Percentiles rank a stretch among this genome's conserved stretches.
These are phyloP conservation scores for Mortierella sp. DNA, from an alignment of 371 early-diverging fungal genomes.

Conservation along the genomic window DNA sequence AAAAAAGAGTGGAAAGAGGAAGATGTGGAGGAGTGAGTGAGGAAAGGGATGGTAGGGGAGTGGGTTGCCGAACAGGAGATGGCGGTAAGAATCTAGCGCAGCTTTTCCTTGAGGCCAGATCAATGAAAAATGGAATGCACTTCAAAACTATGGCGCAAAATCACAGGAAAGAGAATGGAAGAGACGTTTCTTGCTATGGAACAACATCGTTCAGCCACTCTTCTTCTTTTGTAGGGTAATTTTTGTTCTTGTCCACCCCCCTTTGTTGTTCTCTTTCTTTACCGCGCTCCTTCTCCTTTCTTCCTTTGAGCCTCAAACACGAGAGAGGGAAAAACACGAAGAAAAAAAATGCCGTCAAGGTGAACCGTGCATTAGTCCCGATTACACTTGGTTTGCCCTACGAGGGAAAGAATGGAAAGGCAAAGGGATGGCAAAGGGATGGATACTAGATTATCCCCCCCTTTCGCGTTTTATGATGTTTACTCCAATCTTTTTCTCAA, in stretches of 20 bases:
- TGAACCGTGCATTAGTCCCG: neutral
- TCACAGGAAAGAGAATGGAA: neutral
- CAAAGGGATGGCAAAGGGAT: neutral
- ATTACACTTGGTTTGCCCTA: neutral
- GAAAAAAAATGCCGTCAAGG: neutral
- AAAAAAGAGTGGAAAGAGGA: too few relatives aligned
- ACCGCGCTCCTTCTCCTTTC: neutral
- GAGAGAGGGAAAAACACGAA: neutral
- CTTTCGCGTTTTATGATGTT: neutral
- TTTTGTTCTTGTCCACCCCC: neutral
- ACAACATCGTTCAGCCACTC: constrained; percentile 1
- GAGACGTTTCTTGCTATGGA: constrained; percentile 1
- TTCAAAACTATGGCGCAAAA: too few relatives aligned
- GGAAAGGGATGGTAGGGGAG: neutral
- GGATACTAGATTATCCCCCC: neutral
- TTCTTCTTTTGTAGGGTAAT: neutral
- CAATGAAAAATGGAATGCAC: neutral
- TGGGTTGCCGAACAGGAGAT: neutral
- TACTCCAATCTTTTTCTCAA: too few relatives aligned
- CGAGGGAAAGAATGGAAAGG: neutral
- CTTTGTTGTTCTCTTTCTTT: neutral
- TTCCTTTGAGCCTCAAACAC: neutral
- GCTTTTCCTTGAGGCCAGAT: too few relatives aligned
- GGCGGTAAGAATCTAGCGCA: too few relatives aligned
- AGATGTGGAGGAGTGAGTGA: too few relatives aligned